Percentiles rank a stretch among this genome's conserved stretches.
Evolutionary conservation across 352 stramenopile species (phyloP).

Genomic region (Hyaloperonospora arabidopsidis): DNA sequence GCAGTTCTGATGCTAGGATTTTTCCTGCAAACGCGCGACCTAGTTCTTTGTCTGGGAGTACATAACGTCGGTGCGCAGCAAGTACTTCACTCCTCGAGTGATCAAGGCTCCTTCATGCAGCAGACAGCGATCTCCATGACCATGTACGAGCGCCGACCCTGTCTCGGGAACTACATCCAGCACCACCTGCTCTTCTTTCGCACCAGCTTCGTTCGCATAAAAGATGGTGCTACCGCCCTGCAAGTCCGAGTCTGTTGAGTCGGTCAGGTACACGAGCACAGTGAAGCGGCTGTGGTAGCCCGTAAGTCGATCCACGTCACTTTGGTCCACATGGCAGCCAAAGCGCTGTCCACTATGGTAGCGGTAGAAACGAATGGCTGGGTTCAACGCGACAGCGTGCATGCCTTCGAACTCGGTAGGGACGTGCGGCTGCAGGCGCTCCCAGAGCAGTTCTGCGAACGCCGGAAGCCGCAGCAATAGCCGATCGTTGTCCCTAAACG

Average conservation of each 20-base stretch:
- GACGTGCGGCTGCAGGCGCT: slow-evolving; percentile 48
- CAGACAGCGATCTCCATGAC: slow-evolving; percentile 65
- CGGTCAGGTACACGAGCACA: slow-evolving; percentile 77
- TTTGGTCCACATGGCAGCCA: slow-evolving; percentile 80
- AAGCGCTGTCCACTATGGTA: slow-evolving; percentile 66
- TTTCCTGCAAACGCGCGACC: too few relatives aligned
- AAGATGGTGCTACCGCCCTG: slow-evolving; percentile 61
- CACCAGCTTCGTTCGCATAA: slow-evolving; percentile 46
- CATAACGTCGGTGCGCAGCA: slow-evolving; percentile 78
- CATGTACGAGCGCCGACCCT: slow-evolving; percentile 61
- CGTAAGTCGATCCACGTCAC: slow-evolving; percentile 65
- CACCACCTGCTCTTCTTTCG: slow-evolving; percentile 40
- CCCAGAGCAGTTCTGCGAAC: slow-evolving; percentile 64
- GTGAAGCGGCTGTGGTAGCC: slow-evolving; percentile 72
- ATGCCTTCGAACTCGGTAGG: slow-evolving; percentile 53
- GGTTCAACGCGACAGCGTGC: slow-evolving; percentile 57
- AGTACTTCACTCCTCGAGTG: slow-evolving; percentile 55
- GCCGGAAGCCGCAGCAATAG: slow-evolving; percentile 52
- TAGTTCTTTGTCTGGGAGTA: slow-evolving; percentile 30
- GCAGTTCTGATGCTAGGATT: too few relatives aligned
- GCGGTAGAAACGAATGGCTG: slow-evolving; percentile 68
- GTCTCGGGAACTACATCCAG: slow-evolving; percentile 55
- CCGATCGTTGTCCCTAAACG: slow-evolving; percentile 73
- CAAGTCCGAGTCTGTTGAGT: slow-evolving; percentile 64
- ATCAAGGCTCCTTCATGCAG: slow-evolving; percentile 69